These are phyloP conservation scores for Sphaerobolus stellatus DNA, from an alignment of 1,284 basidiomycete genomes.

Conservation along the genomic window DNA sequence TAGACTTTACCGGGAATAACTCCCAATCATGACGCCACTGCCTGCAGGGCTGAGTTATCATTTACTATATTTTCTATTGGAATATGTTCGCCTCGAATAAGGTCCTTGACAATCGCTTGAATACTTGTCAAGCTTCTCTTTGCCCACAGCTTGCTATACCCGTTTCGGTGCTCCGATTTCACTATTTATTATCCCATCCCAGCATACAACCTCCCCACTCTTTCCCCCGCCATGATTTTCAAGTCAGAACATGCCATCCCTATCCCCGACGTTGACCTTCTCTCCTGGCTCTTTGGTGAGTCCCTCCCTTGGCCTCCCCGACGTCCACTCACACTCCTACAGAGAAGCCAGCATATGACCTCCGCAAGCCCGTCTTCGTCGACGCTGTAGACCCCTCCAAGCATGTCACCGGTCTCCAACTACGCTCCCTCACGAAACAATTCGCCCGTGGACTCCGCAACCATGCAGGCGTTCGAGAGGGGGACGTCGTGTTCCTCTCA, in stretches of 20 bases:
- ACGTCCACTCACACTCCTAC: not conserved
- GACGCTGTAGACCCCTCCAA: constrained; percentile 14
- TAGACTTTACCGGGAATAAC: no score
- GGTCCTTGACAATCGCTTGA: constrained; percentile 8
- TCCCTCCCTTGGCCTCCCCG: not conserved
- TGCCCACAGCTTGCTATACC: not conserved
- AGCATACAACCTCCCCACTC: no score
- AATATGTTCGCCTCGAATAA: no score
- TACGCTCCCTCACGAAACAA: constrained; percentile 11
- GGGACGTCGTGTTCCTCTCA: constrained; percentile 17
- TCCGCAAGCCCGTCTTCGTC: constrained; percentile 16
- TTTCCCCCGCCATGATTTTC: constrained; percentile 4
- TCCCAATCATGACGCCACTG: no score
- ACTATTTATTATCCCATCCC: constrained; percentile 1
- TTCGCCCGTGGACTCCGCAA: constrained; percentile 15
- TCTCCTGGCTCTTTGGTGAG: constrained; percentile 18
- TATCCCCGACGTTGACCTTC: constrained; percentile 17
- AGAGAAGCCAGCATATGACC: constrained; percentile 17
- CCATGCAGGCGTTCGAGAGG: constrained; percentile 6
- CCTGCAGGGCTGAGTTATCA: no score
- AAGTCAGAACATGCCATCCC: constrained; percentile 13
- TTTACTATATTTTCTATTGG: no score
- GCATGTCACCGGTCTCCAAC: constrained; percentile 11
- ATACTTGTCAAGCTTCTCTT: not conserved
- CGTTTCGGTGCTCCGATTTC: not conserved